These are phyloP conservation scores for Pichia sp. DNA, from an alignment of 1,139 yeast genomes.

Conservation along the genomic window DNA sequence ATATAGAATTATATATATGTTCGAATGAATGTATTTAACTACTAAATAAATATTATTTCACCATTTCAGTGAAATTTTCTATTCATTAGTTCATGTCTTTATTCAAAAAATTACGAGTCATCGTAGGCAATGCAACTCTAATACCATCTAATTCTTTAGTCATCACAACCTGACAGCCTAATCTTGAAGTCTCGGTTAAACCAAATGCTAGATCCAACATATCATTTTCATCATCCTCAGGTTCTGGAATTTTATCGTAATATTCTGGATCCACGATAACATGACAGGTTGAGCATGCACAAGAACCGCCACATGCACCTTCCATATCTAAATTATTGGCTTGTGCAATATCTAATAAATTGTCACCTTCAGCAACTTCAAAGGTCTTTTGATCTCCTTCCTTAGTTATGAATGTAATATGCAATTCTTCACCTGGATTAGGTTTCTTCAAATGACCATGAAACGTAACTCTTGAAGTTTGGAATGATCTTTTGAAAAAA, in stretches of 20 bases:
- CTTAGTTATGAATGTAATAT: constrained; percentile 84
- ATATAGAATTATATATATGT: too few relatives aligned
- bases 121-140: constrained; percentile 93
- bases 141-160: constrained; percentile 84
- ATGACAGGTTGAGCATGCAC: constrained; percentile 98
- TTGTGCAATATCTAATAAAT: constrained; percentile 88
- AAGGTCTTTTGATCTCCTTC: constrained; percentile 77
- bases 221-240: constrained; percentile 95
- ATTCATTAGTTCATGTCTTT: constrained; percentile 14
- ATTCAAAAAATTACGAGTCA: constrained; percentile 84
- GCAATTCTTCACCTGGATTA: constrained; percentile 86
- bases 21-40: background rate
- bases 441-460: constrained; percentile 92
- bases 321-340: constrained; percentile 92
- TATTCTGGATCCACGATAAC: constrained; percentile 91
- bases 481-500: constrained; percentile 14
- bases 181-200: constrained; percentile 87
- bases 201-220: constrained; percentile 98
- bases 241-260: constrained; percentile 88
- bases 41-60: background rate
- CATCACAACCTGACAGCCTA: constrained; percentile 93
- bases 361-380: constrained; percentile 91
- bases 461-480: constrained; percentile 12
- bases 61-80: background rate
- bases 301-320: constrained; percentile 97